Evolutionary conservation across 495 filamentous ascomycete species (phyloP), one percentile per base, ranked within the genome.

Genomic region (Cenococcum geophilum): DNA sequence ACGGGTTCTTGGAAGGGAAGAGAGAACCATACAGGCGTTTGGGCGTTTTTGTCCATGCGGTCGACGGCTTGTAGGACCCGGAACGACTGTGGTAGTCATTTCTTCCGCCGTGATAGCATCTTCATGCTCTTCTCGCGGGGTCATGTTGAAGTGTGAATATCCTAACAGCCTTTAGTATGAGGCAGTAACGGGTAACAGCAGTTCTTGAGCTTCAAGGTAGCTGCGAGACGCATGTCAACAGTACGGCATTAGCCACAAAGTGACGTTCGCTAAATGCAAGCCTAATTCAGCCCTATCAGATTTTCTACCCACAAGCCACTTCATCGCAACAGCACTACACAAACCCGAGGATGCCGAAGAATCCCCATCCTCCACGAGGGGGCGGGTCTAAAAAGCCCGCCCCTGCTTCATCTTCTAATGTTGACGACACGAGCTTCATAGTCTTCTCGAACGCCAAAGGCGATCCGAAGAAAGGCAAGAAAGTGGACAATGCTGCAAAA

Each of bases 381-480:
- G 59, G 58, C 40, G 37, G 62, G 21, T 25, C 49, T 37, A 74
- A 75, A 58, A 72, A 73, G 47, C 37, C 63, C 18, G 58, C 61
- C n/a, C 43, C 65, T 18, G 50, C 63, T n/a, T 40, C 50, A 18
- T n/a, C 57, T 12, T 35, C 18, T 20, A 67, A 66, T 27, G 68
- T 65, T 5, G 76, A 75, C 34, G 84, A 86, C 54, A 80, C 80
- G 59, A 84, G 84, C 73, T 84, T 82, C 68, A 86, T 88, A 63
- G 79, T 87, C 59, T 88, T 88, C 65, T 80, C 81, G 35, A 83
- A 86, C 68, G 80, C 79, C 14, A 86, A 86, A 62, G 77, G 81
- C 14, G 70, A 77, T 22, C 80, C 82, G 53, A 75, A 70, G 47
- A 75, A 72, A 57, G 55, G 32, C 14, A 80, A 78, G 66, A 79